Evolutionary conservation across 164 flowering plant species (phyloP), one percentile per base, ranked within the genome.

Genomic region (Berberis thunbergii): DNA sequence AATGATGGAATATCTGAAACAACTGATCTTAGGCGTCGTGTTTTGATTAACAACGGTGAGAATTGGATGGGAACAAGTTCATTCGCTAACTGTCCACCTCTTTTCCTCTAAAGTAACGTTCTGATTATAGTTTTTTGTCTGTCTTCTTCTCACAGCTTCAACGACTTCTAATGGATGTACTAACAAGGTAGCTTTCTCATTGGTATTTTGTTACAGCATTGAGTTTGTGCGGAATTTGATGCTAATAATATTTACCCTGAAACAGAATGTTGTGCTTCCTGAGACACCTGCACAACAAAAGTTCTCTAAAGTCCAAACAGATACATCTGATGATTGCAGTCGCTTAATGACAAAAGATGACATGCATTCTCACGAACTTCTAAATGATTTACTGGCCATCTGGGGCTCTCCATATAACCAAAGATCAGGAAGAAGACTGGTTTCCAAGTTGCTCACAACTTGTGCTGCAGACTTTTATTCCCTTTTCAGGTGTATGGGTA

Each of bases 401-500:
- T 84, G 93, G 96, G 69, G 68, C 61, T 67, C 77, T 59, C 54
- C 75, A 74, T 63, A 54, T 59, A 73, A 69, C 57, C 73, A 73
- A 57, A 65, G 61, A 58, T 58, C 69, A 13, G 84, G 81, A 75
- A 79, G 72, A 62, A 64, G 67, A 72, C 67, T 86, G 52, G 76
- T 82, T 50, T 75, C 88, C 48, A 83, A 82, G 76, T 75, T 93
- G 70, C 64, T 84, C 73, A 69, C 65, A 64, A 76, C 74, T 62
- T 90, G 91, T 80, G 72, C 80, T 56, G 44, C 75, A 53, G 98
- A 91, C 64, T 71, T 91, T 66, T 76, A 71, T 65, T 70, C 70
- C 56, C 88, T 93, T 61, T 86, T 83, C 72, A 82, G 86, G 63
- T 78, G 66, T 74, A 73, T 78, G 61, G 64, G 68, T 48, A 55